Evolutionary conservation across 306 rosid genomes (phyloP).

Genomic region (Cicer cuneatum): DNA sequence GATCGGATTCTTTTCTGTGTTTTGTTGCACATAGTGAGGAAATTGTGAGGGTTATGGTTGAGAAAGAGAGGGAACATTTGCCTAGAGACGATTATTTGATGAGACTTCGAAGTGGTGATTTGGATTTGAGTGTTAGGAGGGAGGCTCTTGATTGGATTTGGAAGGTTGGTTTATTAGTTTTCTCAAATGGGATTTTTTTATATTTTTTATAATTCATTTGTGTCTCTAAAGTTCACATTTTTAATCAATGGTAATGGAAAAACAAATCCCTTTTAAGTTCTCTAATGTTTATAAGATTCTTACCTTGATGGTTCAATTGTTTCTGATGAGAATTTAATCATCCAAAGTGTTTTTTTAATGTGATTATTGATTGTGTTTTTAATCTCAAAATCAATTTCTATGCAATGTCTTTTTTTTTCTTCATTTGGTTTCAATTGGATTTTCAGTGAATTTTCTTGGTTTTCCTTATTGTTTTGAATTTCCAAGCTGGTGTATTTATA

Average conservation of each 20-base stretch:
- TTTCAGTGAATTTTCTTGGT: constrained; percentile 32
- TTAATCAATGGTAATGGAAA: constrained; percentile 31
- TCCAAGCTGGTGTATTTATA: constrained; percentile 4
- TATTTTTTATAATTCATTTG: constrained; percentile 32
- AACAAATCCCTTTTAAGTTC: not conserved
- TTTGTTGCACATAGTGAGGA: constrained; percentile 63
- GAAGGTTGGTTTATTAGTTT: constrained; percentile 66
- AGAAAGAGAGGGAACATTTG: constrained; percentile 73
- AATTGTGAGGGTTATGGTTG: constrained; percentile 60
- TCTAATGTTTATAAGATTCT: constrained; percentile 27
- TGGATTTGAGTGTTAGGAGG: constrained; percentile 69
- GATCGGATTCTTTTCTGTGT: constrained; percentile 56
- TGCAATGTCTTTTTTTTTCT: not conserved
- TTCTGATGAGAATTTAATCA: constrained; percentile 29
- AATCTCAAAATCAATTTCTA: not conserved
- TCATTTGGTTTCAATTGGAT: constrained; percentile 34
- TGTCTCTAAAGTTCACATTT: constrained; percentile 9
- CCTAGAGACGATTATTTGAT: constrained; percentile 74
- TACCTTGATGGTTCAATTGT: not conserved
- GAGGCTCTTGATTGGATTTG: constrained; percentile 93
- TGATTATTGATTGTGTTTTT: not conserved
- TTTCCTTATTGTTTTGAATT: constrained; percentile 9
- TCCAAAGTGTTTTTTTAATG: constrained; percentile 26
- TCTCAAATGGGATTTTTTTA: constrained; percentile 40
- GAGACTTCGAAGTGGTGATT: constrained; percentile 76